A percentile compares a stretch with the other conserved stretches of the same genome.
phyloP scores from a whole-genome alignment of 208 protist species.

The Trypanosoma caninum region DNA sequence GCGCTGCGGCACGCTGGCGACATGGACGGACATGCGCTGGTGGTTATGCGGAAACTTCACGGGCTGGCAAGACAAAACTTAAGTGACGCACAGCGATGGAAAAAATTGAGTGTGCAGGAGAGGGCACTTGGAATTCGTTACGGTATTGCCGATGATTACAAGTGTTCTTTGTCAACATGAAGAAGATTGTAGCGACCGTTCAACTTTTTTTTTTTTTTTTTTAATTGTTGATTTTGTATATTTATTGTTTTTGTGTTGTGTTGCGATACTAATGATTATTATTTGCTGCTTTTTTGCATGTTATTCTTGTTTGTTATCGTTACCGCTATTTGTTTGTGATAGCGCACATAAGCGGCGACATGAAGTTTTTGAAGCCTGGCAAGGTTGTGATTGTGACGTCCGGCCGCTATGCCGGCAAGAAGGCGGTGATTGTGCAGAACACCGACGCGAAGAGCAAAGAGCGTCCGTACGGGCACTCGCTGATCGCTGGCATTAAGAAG shows the following conservation, averaged over 20 bases:
- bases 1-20: slow-evolving; percentile 4
- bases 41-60: neutral
- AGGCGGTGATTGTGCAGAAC: slow-evolving; percentile 98
- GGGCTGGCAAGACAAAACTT: neutral
- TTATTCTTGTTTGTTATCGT: too few species aligned
- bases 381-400: slow-evolving; percentile 98
- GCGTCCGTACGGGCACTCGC: slow-evolving; percentile 93
- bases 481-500: slow-evolving; percentile 96
- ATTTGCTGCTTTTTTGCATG: too few species aligned
- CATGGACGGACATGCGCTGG: neutral
- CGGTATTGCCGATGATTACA: slow-evolving; percentile 16
- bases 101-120: slow-evolving; percentile 17
- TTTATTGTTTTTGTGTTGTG: slow-evolving; percentile 6
- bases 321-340: too few species aligned
- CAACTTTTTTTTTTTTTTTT: slow-evolving; percentile 13
- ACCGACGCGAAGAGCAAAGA: slow-evolving; percentile 88
- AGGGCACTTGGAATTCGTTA: slow-evolving; percentile 14
- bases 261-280: too few species aligned
- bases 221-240: slow-evolving; percentile 14
- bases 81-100: neutral
- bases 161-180: neutral
- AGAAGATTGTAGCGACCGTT: neutral
- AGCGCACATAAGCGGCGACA: too few species aligned
- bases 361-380: slow-evolving; percentile 96
- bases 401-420: slow-evolving; percentile 97